Evolutionary conservation across 2,329 filamentous ascomycete genomes (phyloP).

Genomic region (Exserohilum turcica): DNA sequence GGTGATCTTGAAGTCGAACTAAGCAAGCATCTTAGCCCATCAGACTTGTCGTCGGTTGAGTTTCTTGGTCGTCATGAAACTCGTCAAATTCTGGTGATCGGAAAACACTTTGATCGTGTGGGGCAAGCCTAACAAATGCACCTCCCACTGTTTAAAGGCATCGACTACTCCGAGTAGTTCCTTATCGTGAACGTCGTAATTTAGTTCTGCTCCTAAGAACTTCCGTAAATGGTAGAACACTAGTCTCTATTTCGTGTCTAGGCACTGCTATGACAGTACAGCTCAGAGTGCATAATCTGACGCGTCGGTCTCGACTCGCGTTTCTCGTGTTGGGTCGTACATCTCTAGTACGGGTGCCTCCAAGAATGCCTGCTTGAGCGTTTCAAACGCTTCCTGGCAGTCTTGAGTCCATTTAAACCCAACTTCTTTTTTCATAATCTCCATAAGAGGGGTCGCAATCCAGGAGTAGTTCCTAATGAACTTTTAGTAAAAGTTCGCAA

Average conservation of each 20-base stretch:
- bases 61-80: slow-evolving; percentile 4
- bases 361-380: slow-evolving; percentile 2
- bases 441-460: neutral
- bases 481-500: neutral
- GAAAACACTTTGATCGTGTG: slow-evolving; percentile 5
- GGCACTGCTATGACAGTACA: neutral
- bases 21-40: neutral
- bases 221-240: slow-evolving; percentile 30
- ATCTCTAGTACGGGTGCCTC: neutral
- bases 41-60: slow-evolving; percentile 1
- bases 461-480: slow-evolving; percentile 2
- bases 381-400: neutral
- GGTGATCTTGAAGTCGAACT: slow-evolving; percentile 9
- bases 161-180: neutral
- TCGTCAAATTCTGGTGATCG: slow-evolving; percentile 17
- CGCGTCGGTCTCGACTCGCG: slow-evolving; percentile 1
- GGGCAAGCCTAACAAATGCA: no score
- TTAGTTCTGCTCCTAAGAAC: slow-evolving; percentile 6
- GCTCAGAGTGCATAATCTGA: neutral
- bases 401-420: neutral
- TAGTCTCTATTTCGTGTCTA: slow-evolving; percentile 21
- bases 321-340: neutral
- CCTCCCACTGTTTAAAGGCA: no score
- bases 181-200: slow-evolving; percentile 25
- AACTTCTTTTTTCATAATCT: slow-evolving; percentile 2